phyloP scores from a whole-genome alignment of 495 filamentous ascomycete genomes.

The Cercophora scortea region DNA sequence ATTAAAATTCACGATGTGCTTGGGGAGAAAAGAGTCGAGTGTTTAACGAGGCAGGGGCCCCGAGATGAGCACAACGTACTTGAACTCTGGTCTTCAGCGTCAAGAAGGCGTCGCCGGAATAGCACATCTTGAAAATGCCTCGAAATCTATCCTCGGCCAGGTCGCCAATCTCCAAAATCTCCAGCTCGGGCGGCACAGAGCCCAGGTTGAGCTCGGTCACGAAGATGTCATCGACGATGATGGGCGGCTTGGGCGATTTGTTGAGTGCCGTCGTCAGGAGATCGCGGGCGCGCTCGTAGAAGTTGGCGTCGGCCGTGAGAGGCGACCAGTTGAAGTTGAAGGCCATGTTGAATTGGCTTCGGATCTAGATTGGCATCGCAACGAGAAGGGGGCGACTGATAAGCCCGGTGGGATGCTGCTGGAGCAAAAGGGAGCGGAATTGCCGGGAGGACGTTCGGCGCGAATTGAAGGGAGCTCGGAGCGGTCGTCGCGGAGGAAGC shows the following conservation, averaged over 20 bases:
- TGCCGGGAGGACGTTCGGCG: neutral
- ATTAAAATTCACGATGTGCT: neutral
- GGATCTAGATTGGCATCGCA: constrained; percentile 24
- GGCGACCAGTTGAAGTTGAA: constrained; percentile 99
- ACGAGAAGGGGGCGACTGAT: constrained; percentile 6
- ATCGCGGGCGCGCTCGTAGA: constrained; percentile 85
- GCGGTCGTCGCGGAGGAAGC: no score
- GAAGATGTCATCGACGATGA: constrained; percentile 98
- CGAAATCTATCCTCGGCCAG: constrained; percentile 94
- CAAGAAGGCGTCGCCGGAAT: constrained; percentile 88
- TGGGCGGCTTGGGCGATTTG: constrained; percentile 96
- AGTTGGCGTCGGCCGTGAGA: constrained; percentile 83
- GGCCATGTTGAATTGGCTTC: constrained; percentile 64
- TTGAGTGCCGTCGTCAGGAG: constrained; percentile 92
- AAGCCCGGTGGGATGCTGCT: constrained; percentile 7
- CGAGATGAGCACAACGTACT: constrained; percentile 32
- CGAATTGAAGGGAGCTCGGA: neutral
- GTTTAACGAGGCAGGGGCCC: neutral
- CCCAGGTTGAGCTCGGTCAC: constrained; percentile 97
- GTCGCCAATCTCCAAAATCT: constrained; percentile 96
- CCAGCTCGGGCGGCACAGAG: constrained; percentile 81
- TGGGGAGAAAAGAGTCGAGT: neutral
- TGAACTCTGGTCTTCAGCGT: constrained; percentile 93
- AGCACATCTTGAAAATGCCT: constrained; percentile 98
- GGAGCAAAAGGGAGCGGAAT: neutral